phyloP scores from a whole-genome alignment of 306 rosid genomes.

The Vigna unguiculata region DNA sequence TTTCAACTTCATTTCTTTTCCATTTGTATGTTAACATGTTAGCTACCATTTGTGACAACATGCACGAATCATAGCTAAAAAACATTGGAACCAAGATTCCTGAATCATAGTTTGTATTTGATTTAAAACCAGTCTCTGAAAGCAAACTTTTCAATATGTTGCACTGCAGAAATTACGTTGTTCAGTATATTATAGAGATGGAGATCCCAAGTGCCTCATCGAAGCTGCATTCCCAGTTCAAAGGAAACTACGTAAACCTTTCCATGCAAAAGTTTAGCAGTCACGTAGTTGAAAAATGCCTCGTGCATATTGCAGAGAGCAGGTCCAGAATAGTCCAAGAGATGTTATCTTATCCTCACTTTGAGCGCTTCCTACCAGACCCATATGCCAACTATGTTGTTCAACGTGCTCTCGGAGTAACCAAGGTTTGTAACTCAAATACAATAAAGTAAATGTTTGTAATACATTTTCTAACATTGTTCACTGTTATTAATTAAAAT shows the following conservation, averaged over 20 bases:
- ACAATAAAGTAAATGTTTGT: background rate
- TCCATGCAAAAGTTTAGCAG: constrained; percentile 11
- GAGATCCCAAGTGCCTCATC: background rate
- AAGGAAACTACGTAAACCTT: constrained; percentile 2
- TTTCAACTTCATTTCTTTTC: background rate
- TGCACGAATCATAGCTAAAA: background rate
- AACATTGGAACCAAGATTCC: background rate
- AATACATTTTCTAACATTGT: background rate
- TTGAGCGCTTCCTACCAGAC: background rate
- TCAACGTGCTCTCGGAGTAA: constrained; percentile 7
- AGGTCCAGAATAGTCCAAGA: constrained; percentile 13
- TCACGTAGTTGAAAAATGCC: constrained; percentile 21
- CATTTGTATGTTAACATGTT: background rate
- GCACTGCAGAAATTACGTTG: constrained; percentile 4
- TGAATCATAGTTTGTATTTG: background rate
- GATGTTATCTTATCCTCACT: background rate
- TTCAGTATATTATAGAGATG: constrained; percentile 22
- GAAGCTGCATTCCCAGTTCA: background rate
- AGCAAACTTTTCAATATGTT: background rate
- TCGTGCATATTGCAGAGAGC: background rate
- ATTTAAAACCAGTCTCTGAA: background rate
- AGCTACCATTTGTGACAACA: background rate
- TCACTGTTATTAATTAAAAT: background rate
- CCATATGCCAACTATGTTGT: constrained; percentile 21
- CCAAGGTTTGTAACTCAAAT: background rate